A percentile compares a stretch with the other conserved stretches of the same genome.
Conservation (phyloP, 2,329 filamentous ascomycete species). For the Leptodontidium sp. region DNA sequence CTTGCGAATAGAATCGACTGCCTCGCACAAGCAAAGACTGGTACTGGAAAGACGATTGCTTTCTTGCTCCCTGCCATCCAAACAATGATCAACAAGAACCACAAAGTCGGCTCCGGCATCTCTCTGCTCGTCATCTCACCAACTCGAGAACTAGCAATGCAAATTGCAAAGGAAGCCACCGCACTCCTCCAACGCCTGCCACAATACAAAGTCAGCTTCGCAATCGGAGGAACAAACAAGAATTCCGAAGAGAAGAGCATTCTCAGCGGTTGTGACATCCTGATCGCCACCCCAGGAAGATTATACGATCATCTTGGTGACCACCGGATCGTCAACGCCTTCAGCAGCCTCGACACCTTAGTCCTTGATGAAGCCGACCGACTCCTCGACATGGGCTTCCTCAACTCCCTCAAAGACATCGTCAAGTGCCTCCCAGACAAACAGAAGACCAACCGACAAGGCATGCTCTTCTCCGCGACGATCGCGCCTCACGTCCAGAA, state of each 20-base stretch:
- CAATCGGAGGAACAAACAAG: conserved; percentile 94
- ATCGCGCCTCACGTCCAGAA: conserved; percentile 84
- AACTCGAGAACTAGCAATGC: conserved; percentile 81
- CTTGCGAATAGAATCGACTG: conserved; percentile 71
- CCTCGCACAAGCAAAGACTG: conserved; percentile 94
- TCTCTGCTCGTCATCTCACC: conserved; percentile 78
- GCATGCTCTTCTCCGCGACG: conserved; percentile 94
- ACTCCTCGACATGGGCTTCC: conserved; percentile 95
- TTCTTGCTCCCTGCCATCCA: conserved; percentile 90
- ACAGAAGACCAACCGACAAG: conserved; percentile 76
- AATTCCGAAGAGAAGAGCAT: conserved; percentile 70
- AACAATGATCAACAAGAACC: conserved; percentile 59
- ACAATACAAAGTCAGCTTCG: conserved; percentile 66
- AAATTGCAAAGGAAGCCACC: conserved; percentile 81
- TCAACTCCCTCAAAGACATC: conserved; percentile 70
- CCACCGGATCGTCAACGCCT: conserved; percentile 49
- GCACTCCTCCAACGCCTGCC: conserved; percentile 43
- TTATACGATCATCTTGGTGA: conserved; percentile 78
- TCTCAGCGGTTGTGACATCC: conserved; percentile 81
- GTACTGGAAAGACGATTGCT: conserved; percentile 94
- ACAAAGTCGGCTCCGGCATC: conserved; percentile 60
- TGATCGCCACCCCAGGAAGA: conserved; percentile 91
- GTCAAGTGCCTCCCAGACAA: conserved; percentile 68
- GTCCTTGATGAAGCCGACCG: conserved; percentile 98
- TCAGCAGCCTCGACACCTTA: conserved; percentile 79